Base-by-base conservation (phyloP, 2,329 filamentous ascomycete genomes). In the Diaporthe vexans region DNA sequence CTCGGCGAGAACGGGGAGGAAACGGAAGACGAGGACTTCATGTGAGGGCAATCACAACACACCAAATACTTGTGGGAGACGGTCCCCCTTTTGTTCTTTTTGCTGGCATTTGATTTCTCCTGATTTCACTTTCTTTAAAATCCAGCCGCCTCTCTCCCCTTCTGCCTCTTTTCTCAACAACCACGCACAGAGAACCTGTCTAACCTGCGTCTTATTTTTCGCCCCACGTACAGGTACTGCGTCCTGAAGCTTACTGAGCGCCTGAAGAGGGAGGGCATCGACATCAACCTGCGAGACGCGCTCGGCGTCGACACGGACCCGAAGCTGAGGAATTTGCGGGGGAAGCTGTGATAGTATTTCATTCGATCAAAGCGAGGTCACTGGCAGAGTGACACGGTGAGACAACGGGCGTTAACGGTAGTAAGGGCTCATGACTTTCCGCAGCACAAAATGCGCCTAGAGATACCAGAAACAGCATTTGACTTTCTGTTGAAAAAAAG, bases 1-100 rank as follows among this genome's bases (percentile, higher is more conserved):
- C 77, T 88, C 71, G 82, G 81, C 11, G 80, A 78, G 56, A 76
- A 73, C 35, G 74, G 75, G 73, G 74, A 73, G 69, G 76, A 77
- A 57, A 74, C 72, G 19, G 83, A 78, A 57, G 79, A 85, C 19
- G 85, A 86, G 75, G 84, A 86, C 72, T 86, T 86, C 29, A 86
- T 86, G 85, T 85, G 75, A 79, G 63, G 61, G 58, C 56, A 74
- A 63, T 69, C 67, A 71, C 70, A 72, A 72, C 37, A 63, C 63
- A 68, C 63, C 63, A 68, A 68, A 68, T 68, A 72, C 65, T 59
- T 69, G 74, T 73, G 74, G 72, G 74, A 74, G 72, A 70, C 59
- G 51, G 63, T 74, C 56, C 57, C 46, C 70, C 59, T 71, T 73
- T 48, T 74, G 63, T 58, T 57, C 69, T 71, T 58, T 58, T 17